A percentile compares a stretch with the other conserved stretches of the same genome.
Conservation (phyloP, 139 green algal genomes). For the Chlorella sp. region DNA sequence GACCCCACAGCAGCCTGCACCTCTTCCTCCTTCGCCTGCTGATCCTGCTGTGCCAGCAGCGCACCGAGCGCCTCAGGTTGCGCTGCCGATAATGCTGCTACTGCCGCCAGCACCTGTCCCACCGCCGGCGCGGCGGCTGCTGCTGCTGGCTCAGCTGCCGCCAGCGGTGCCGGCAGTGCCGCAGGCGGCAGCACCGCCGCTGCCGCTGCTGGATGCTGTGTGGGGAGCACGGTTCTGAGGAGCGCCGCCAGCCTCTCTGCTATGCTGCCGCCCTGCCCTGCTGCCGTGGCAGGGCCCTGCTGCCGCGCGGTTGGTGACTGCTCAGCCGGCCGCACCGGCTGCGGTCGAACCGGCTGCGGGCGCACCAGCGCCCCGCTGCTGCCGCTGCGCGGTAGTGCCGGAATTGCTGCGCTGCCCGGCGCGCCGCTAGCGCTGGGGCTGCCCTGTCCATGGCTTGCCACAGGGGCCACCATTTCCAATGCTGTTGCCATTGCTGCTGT, state of each 20-base stretch:
- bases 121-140: background rate
- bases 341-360: background rate
- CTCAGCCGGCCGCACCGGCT: background rate
- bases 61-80: background rate
- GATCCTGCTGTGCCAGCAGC: background rate
- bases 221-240: too few species aligned
- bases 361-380: background rate
- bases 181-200: background rate
- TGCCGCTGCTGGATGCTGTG: background rate
- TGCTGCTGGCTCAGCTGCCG: background rate
- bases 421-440: too few species aligned
- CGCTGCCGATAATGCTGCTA: too few species aligned
- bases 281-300: background rate
- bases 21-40: too few species aligned
- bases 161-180: background rate
- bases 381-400: too few species aligned
- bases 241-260: background rate
- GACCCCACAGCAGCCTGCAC: too few species aligned
- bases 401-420: too few species aligned
- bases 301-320: background rate
- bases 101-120: too few species aligned
- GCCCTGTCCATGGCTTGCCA: too few species aligned
- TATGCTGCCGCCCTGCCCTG: background rate
- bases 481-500: too few species aligned
- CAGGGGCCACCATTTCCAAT: too few species aligned